Conservation (phyloP, 1,284 basidiomycete species). For the Cutaneotrichosporon cavernicola region DNA sequence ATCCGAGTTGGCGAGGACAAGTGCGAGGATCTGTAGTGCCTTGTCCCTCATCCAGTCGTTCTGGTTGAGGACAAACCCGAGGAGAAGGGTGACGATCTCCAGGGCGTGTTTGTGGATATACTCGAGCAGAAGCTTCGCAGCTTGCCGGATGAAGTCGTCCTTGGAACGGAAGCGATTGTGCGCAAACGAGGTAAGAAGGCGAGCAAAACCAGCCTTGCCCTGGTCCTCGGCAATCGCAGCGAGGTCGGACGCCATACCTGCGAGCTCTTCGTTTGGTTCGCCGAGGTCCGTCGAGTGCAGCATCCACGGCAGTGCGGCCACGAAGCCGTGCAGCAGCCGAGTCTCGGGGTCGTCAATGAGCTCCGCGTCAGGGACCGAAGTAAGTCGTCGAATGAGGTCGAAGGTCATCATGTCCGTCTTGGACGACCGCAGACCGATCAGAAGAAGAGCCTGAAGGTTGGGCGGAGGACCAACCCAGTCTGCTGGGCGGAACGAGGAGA, state of each 20-base stretch:
- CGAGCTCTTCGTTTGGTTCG: slow-evolving; percentile 62
- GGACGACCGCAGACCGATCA: slow-evolving; percentile 79
- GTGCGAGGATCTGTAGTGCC: slow-evolving; percentile 82
- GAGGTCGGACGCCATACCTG: slow-evolving; percentile 73
- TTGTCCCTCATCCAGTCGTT: slow-evolving; percentile 79
- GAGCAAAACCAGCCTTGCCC: slow-evolving; percentile 68
- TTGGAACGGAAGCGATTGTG: slow-evolving; percentile 85
- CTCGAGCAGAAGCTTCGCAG: slow-evolving; percentile 77
- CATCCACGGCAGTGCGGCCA: slow-evolving; percentile 83
- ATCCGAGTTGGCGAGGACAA: slow-evolving; percentile 81
- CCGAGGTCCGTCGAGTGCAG: slow-evolving; percentile 72
- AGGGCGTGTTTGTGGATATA: slow-evolving; percentile 64
- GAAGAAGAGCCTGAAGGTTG: slow-evolving; percentile 70
- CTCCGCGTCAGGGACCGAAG: slow-evolving; percentile 63
- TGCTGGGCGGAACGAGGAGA: slow-evolving; percentile 67
- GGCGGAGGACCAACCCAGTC: slow-evolving; percentile 68
- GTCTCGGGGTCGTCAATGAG: slow-evolving; percentile 72
- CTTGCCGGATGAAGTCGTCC: slow-evolving; percentile 91
- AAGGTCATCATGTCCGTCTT: slow-evolving; percentile 69
- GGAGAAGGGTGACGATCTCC: slow-evolving; percentile 74
- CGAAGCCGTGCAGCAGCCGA: slow-evolving; percentile 79
- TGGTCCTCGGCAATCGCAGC: slow-evolving; percentile 69
- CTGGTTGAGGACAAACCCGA: slow-evolving; percentile 81
- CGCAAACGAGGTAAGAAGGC: slow-evolving; percentile 85
- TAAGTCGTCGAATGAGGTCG: slow-evolving; percentile 65